Percentiles rank a stretch among this genome's conserved stretches.
Evolutionary conservation across 139 green algal genomes (phyloP).

Genomic region (Chlorella sp.): DNA sequence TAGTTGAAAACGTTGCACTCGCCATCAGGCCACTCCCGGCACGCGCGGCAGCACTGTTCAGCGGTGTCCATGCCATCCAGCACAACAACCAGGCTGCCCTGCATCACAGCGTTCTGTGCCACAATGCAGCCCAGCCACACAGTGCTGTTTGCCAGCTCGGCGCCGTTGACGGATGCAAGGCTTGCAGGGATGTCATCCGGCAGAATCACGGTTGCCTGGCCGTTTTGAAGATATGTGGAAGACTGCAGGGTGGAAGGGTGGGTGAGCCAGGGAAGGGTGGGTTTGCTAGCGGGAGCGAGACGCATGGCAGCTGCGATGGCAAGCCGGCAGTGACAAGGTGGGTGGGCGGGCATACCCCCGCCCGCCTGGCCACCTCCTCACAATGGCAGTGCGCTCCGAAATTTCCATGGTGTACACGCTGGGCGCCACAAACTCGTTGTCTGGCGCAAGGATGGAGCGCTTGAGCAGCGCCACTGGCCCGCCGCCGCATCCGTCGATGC

Average conservation of each 20-base stretch:
- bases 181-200: too few species aligned
- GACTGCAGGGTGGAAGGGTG: too few species aligned
- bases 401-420: neutral
- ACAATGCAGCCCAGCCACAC: slow-evolving; percentile 7
- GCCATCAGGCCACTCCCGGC: neutral
- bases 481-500: neutral
- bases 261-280: too few species aligned
- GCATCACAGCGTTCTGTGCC: neutral
- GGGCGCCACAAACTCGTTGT: neutral
- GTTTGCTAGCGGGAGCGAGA: too few species aligned
- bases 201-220: too few species aligned
- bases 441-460: neutral
- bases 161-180: too few species aligned
- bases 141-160: neutral
- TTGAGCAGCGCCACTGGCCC: neutral
- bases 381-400: too few species aligned
- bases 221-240: too few species aligned
- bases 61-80: neutral
- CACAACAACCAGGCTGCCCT: neutral
- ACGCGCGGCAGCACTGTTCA: neutral
- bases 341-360: too few species aligned
- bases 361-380: too few species aligned
- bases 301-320: neutral
- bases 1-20: neutral
- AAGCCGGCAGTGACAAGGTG: too few species aligned